Percentiles rank a stretch among this genome's conserved stretches.
Conservation (phyloP, 2,329 filamentous ascomycete species). For the Dendryphion nanum region DNA sequence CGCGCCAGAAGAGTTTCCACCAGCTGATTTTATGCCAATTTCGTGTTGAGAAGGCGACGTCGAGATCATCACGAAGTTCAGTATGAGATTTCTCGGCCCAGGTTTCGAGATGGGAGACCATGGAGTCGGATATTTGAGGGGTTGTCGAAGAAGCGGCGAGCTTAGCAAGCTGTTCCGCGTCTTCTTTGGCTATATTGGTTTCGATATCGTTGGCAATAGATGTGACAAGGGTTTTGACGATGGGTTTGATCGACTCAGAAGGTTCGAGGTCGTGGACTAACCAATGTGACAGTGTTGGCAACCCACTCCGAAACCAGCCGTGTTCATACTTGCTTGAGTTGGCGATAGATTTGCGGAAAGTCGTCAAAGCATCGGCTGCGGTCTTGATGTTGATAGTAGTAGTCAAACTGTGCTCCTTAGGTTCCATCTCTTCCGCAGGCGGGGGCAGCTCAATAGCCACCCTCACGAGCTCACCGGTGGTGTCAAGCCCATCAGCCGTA, state of each 20-base stretch:
- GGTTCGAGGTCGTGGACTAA: conserved; percentile 44
- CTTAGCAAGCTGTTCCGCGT: conserved; percentile 40
- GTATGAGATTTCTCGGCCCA: conserved; percentile 82
- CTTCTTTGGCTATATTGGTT: conserved; percentile 52
- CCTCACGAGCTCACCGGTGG: conserved; percentile 48
- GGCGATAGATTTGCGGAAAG: conserved; percentile 67
- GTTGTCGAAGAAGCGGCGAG: conserved; percentile 39
- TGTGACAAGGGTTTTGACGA: conserved; percentile 64
- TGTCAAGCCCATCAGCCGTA: conserved; percentile 37
- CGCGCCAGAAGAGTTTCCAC: conserved; percentile 96
- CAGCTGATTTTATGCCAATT: conserved; percentile 80
- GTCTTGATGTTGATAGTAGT: conserved; percentile 60
- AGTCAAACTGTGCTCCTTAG: conserved; percentile 14
- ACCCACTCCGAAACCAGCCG: conserved; percentile 70
- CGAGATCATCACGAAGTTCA: conserved; percentile 78
- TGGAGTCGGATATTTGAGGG: conserved; percentile 43
- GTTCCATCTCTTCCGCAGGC: conserved; percentile 37
- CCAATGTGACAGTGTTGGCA: conserved; percentile 67
- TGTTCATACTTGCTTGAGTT: conserved; percentile 72
- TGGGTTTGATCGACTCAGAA: conserved; percentile 57
- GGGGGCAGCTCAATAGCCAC: conserved; percentile 58
- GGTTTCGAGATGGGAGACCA: conserved; percentile 60
- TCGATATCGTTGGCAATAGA: conserved; percentile 62
- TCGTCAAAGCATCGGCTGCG: conserved; percentile 62
- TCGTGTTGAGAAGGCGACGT: conserved; percentile 71